Base-by-base conservation (phyloP, 345 rosid genomes). In the Cardamine chenopodiifolia region DNA sequence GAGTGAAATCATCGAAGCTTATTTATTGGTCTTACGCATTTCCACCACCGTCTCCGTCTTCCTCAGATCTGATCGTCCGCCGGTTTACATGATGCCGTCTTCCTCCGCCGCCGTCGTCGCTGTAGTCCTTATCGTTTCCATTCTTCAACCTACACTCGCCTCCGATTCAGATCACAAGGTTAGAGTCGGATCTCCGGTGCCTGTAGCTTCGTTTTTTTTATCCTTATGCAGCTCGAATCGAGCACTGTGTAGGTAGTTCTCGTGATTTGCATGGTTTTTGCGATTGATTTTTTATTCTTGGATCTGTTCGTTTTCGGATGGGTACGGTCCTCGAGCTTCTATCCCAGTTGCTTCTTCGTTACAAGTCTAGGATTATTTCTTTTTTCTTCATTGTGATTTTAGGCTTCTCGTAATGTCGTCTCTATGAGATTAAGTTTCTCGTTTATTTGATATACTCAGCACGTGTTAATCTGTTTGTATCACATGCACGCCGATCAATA, bases 81-180 rank as follows among this genome's bases (percentile, higher is more conserved):
- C 80, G 77, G 80, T 71, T 72, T 66, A 74, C 85, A 83, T 83
- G 84, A 94, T 94, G 98, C 76, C 76, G 79, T 79, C 77, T 66
- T 72, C 65, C 78, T 34, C 68, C 77, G 7, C 76, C 61, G 60
- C 56, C 64, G 23, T 67, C 78, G 54, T 62, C 55, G 58, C 66
- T 53, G 44, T 82, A 12, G 32, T 80, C 53, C 57, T 83, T 17
- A 34, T 82, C 60, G 62, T 83, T 22, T 71, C 87, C 54, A 10
- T 82, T 31, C 31, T 80, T 62, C 62, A 83, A 19, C 80, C 73
- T 26, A 82, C 82, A 17, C 74, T 85, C 68, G 88, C 91, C 72
- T 85, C 97, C 73, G 98, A 94, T 80, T 85, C 91, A 47, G 96
- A 94, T 87, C 98, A 94, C 88, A 90, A 87, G 96, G 98, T 94